These are phyloP conservation scores for Letharia columbiana DNA, from an alignment of 495 filamentous ascomycete genomes.

Conservation along the genomic window DNA sequence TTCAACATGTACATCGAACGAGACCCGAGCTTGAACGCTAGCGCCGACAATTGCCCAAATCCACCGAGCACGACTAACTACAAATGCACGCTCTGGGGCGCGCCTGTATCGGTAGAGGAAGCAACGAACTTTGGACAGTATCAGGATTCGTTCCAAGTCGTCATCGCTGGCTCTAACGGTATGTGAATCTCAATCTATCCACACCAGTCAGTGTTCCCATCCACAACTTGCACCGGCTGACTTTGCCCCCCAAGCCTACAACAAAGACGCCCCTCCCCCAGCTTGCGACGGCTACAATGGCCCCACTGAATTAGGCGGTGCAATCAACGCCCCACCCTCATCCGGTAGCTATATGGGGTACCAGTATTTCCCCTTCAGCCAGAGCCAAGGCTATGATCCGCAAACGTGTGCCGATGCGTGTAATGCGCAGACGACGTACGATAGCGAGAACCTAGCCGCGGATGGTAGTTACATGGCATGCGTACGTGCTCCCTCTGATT, in stretches of 20 bases:
- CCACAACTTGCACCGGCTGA: not conserved
- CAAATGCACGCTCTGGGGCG: constrained; percentile 47
- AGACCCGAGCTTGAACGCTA: constrained; percentile 35
- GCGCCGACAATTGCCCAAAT: constrained; percentile 30
- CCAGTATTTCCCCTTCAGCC: constrained; percentile 35
- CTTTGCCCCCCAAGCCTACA: constrained; percentile 25
- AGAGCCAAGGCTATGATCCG: constrained; percentile 29
- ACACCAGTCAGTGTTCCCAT: not conserved
- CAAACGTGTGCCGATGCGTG: constrained; percentile 36
- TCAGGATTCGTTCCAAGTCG: constrained; percentile 35
- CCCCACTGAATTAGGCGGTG: constrained; percentile 27
- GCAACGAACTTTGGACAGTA: constrained; percentile 36
- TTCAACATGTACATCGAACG: constrained; percentile 45
- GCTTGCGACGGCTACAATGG: constrained; percentile 27
- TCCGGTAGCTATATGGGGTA: constrained; percentile 31
- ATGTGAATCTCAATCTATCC: not conserved
- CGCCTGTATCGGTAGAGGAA: constrained; percentile 25
- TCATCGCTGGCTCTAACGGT: constrained; percentile 37
- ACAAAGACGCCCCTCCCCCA: constrained; percentile 30
- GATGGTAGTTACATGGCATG: constrained; percentile 26
- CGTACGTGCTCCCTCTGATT: not conserved
- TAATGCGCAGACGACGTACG: constrained; percentile 34
- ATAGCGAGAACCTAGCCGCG: constrained; percentile 26
- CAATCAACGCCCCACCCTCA: constrained; percentile 38
- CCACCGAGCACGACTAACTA: constrained; percentile 42